A percentile compares a stretch with the other conserved stretches of the same genome.
Evolutionary conservation across 2,329 filamentous ascomycete genomes (phyloP).

Genomic region (Aureobasidium lini): DNA sequence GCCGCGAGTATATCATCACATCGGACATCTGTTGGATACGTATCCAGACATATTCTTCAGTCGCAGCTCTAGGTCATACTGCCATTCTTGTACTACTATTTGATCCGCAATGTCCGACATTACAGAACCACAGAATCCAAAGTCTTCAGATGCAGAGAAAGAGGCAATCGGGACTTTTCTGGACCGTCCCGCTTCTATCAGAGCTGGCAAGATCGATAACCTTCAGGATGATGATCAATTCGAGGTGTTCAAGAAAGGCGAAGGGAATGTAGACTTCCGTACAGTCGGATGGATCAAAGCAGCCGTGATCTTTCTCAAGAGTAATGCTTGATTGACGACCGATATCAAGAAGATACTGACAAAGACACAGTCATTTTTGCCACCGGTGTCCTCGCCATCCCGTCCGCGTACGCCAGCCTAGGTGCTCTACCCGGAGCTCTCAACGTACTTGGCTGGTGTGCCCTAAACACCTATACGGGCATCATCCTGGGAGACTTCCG

Average conservation of each 20-base stretch:
- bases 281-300: conserved; percentile 48
- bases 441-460: conserved; percentile 41
- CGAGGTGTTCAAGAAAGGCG: conserved; percentile 45
- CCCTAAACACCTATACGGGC: conserved; percentile 43
- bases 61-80: no score
- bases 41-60: no score
- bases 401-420: conserved; percentile 39
- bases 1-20: no score
- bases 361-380: conserved; percentile 36
- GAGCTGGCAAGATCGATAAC: no score
- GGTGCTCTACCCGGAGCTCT: conserved; percentile 42
- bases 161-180: no score
- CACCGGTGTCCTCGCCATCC: conserved; percentile 43
- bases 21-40: no score
- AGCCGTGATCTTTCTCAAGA: conserved; percentile 42
- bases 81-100: no score
- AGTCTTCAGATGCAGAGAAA: no score
- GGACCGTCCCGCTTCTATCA: no score
- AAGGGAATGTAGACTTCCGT: conserved; percentile 43
- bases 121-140: no score
- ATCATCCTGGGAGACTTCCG: conserved; percentile 45
- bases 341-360: neutral
- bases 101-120: no score
- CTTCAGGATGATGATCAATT: neutral
- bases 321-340: conserved; percentile 17